Conservation (phyloP, 2,329 filamentous ascomycete species). For the Alternaria brassicae region DNA sequence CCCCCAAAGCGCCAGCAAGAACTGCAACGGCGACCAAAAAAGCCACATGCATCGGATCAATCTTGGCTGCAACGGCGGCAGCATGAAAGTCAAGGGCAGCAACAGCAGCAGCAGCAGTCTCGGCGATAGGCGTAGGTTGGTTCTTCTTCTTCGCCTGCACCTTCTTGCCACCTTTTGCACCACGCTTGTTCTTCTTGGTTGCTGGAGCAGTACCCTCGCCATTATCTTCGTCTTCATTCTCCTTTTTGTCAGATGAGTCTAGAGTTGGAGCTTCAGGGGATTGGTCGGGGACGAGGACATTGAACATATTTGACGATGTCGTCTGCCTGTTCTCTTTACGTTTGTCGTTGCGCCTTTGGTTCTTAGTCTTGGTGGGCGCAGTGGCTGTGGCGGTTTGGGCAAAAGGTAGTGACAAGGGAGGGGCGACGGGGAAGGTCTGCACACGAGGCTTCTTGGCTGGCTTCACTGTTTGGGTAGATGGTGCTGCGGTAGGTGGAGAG, state of each 20-base stretch:
- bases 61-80: not conserved
- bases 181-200: not conserved
- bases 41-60: not conserved
- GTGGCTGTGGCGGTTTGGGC: not conserved
- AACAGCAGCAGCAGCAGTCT: not conserved
- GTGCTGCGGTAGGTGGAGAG: not conserved
- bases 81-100: not conserved
- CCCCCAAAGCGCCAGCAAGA: not conserved
- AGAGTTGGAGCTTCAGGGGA: not conserved
- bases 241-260: not conserved
- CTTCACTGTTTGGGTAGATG: not conserved
- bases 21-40: not conserved
- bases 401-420: not conserved
- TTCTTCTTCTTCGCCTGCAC: not conserved
- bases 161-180: conserved; percentile 4
- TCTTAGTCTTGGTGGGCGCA: not conserved
- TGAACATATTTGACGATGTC: not conserved
- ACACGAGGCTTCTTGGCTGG: not conserved
- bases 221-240: not conserved
- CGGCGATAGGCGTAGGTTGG: not conserved
- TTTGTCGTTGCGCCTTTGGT: not conserved
- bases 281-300: not conserved
- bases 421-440: not conserved
- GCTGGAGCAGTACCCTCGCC: not conserved
- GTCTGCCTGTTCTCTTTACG: not conserved